Percentiles rank a stretch among this genome's conserved stretches.
phyloP scores from a whole-genome alignment of 2,329 filamentous ascomycete species.

The Colletotrichum lini region DNA sequence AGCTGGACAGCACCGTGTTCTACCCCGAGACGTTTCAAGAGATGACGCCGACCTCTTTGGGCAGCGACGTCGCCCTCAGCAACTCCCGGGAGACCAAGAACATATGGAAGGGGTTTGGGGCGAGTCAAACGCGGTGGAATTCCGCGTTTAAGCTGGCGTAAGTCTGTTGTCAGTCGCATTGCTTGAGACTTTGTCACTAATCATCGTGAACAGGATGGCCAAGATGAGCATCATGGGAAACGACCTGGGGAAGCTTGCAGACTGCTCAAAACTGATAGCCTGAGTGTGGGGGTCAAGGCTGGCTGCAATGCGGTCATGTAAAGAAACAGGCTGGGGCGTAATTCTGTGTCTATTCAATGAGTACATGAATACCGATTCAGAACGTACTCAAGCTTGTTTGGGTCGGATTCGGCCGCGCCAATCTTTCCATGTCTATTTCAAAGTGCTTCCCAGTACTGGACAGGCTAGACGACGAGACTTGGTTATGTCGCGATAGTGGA shows the following conservation, averaged over 20 bases:
- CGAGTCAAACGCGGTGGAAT: conserved; percentile 24
- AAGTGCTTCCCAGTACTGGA: no score
- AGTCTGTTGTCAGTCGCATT: neutral
- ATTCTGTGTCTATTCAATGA: no score
- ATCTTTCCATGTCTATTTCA: no score
- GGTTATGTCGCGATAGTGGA: no score
- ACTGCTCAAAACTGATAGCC: conserved; percentile 22
- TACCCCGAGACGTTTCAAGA: conserved; percentile 22
- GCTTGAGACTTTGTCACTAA: neutral
- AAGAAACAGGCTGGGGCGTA: no score
- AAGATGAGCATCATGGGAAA: conserved; percentile 35
- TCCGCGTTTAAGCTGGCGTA: conserved; percentile 30
- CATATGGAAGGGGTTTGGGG: conserved; percentile 22
- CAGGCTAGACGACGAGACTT: no score
- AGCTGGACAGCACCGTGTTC: conserved; percentile 29
- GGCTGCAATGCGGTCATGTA: neutral
- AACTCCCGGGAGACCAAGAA: conserved; percentile 18
- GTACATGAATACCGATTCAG: no score
- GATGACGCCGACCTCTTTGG: conserved; percentile 10
- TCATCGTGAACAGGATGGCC: neutral
- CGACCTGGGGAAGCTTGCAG: conserved; percentile 27
- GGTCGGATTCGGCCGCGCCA: no score
- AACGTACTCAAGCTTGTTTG: no score
- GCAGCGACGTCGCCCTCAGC: conserved; percentile 23
- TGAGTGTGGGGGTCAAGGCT: neutral